Percentiles rank a stretch among this genome's conserved stretches.
Evolutionary conservation across 176 grass and related monocot species (phyloP).

Genomic region (Triticum timopheevii): DNA sequence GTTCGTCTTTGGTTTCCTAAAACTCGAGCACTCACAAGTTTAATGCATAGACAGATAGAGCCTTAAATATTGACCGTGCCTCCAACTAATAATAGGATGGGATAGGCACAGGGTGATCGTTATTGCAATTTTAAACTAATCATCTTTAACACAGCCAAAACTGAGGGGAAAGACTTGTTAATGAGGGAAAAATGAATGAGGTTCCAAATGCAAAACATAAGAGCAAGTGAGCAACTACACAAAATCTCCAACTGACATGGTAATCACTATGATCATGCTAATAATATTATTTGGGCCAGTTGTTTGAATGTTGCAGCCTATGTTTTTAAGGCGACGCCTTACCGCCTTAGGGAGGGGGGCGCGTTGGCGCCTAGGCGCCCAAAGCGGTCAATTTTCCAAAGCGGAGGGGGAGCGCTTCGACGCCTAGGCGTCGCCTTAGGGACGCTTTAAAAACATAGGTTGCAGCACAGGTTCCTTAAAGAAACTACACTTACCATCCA

Average conservation of each 20-base stretch:
- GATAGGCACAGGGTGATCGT: neutral
- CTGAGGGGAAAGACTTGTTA: neutral
- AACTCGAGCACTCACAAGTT: neutral
- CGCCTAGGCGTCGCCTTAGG: no score
- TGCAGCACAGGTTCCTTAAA: neutral
- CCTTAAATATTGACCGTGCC: neutral
- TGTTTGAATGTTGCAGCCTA: neutral
- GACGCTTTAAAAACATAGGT: neutral
- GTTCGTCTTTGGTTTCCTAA: neutral
- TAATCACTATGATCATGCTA: neutral
- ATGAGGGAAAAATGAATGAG: neutral
- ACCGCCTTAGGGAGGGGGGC: no score
- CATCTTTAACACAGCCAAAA: neutral
- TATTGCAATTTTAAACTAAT: neutral
- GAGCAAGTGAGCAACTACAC: neutral
- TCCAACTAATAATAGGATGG: neutral
- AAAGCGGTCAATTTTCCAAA: no score
- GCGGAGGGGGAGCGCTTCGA: no score
- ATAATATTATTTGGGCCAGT: neutral
- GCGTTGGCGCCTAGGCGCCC: no score
- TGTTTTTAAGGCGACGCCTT: no score
- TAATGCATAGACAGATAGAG: constrained; percentile 1
- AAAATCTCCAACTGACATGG: neutral
- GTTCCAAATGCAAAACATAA: no score
- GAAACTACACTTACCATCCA: constrained; percentile 74